These are phyloP conservation scores for Backusella morwellensis DNA, from an alignment of 192 early-diverging fungal species.

Conservation along the genomic window DNA sequence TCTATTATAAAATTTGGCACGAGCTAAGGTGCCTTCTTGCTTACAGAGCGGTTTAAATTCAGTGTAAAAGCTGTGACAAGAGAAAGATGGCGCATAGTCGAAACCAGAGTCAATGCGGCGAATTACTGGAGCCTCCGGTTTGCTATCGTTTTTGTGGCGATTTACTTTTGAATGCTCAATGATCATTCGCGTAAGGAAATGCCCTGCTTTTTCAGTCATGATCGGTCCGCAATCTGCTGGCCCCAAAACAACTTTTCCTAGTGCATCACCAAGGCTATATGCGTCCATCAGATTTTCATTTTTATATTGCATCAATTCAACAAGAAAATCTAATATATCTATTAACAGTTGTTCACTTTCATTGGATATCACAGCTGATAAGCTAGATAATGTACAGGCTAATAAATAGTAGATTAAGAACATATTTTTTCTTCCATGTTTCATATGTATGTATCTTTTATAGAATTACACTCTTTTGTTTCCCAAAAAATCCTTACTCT, in stretches of 20 bases:
- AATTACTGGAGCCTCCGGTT: not conserved
- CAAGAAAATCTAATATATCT: slow-evolving; percentile 33
- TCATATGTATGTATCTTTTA: not conserved
- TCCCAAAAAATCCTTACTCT: slow-evolving; percentile 20
- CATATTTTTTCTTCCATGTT: not conserved
- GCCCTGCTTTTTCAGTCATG: slow-evolving; percentile 27
- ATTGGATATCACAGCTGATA: slow-evolving; percentile 11
- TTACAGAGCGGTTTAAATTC: slow-evolving; percentile 12
- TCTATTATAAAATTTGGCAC: slow-evolving; percentile 22
- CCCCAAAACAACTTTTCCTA: slow-evolving; percentile 31
- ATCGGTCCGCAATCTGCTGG: slow-evolving; percentile 26
- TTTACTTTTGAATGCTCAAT: slow-evolving; percentile 29
- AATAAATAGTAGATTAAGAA: not conserved
- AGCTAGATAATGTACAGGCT: slow-evolving; percentile 30
- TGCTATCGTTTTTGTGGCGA: not conserved
- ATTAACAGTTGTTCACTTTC: slow-evolving; percentile 19
- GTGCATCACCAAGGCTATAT: slow-evolving; percentile 26
- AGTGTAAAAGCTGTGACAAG: not conserved
- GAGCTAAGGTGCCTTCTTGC: slow-evolving; percentile 10
- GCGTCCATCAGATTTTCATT: slow-evolving; percentile 24
- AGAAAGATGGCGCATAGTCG: not conserved
- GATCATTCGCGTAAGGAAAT: slow-evolving; percentile 29
- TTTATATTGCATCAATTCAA: slow-evolving; percentile 32
- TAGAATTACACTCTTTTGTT: not conserved
- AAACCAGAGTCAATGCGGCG: slow-evolving; percentile 10